Conservation (phyloP, 768 basidiomycete genomes). For the Auricularia cornea region DNA sequence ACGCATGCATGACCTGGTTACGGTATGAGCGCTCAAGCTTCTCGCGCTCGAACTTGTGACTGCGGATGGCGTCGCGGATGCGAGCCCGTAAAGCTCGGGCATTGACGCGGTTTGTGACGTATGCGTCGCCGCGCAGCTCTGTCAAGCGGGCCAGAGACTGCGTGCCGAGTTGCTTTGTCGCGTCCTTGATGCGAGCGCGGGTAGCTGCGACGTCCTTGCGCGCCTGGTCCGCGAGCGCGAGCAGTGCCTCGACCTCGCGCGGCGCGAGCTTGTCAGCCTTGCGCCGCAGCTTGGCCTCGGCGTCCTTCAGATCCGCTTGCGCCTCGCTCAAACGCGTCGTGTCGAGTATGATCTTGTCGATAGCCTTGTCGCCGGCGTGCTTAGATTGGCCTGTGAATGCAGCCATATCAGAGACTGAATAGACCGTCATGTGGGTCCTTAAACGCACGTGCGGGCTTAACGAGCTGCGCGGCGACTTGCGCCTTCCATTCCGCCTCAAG, state of each 20-base stretch:
- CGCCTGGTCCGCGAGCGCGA: not conserved
- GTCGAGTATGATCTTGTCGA: not conserved
- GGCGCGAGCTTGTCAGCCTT: not conserved
- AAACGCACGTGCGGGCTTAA: not conserved
- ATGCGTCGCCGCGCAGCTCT: not conserved
- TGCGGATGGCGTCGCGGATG: not conserved
- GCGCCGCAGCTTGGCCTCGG: not conserved
- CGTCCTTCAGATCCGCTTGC: not conserved
- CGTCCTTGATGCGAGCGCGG: not conserved
- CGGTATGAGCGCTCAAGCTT: not conserved
- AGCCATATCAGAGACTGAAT: too few species aligned
- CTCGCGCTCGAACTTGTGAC: constrained; percentile 1
- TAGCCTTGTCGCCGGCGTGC: not conserved
- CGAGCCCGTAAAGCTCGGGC: not conserved
- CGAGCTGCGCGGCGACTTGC: not conserved
- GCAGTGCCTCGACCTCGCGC: not conserved
- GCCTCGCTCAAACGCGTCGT: not conserved
- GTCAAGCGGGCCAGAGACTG: not conserved
- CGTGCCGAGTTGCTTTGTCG: not conserved
- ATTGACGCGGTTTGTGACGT: not conserved
- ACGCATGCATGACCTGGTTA: not conserved
- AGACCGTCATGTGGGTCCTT: too few species aligned
- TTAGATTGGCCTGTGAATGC: not conserved
- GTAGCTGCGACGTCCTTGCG: too few species aligned
- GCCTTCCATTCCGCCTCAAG: not conserved